Evolutionary conservation across 805 yeast species (phyloP), one percentile per base, ranked within the genome.

Genomic region (Candida cerambycidarum): DNA sequence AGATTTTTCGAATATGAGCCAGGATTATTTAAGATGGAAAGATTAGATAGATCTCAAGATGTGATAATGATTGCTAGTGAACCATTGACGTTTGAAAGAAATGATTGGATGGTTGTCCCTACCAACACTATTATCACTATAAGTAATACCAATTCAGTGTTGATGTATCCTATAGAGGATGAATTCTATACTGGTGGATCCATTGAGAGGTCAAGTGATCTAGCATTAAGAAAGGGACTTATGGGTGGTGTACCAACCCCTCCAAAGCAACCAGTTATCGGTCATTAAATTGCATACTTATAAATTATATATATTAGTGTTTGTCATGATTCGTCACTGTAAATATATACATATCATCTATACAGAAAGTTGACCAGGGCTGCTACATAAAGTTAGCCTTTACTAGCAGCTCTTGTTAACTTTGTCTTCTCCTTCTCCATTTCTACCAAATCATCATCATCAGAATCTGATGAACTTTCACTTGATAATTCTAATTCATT

Each of bases 71-170:
- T 93, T 38, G 96, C 99, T 1, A 85, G 95, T 13, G 99, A 93
- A 59, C 99, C 99, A 0, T 72, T 93, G 44, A 93, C 99, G 0
- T 93, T 93, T 62, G 98, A 93, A 66, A 71, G 99, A 43, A 92
- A 90, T 30, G 99, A 93, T 64, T 93, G 99, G 99, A 86, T 92
- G 39, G 83, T 97, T 3, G 95, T 93, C 0, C 98, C 98, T 2
- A 85, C 98, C 1, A 93, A 93, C 60, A 85, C 97, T 3, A 69
- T 84, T 1, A 62, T 93, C 12, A 86, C 96, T 0, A 81, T 93
- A 45, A 82, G 80, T 50, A 82, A 80, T 43, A 63, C 62, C 43
- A 96, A 90, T 60, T 88, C 95, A 1, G 93, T 93, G 3, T 69
- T 93, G 37, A 67, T 93, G 67, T 96, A 90, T 59, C 99, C 99